Evolutionary conservation across 2,329 filamentous ascomycete genomes (phyloP).

Genomic region (Phyllosticta paracitricarpa): DNA sequence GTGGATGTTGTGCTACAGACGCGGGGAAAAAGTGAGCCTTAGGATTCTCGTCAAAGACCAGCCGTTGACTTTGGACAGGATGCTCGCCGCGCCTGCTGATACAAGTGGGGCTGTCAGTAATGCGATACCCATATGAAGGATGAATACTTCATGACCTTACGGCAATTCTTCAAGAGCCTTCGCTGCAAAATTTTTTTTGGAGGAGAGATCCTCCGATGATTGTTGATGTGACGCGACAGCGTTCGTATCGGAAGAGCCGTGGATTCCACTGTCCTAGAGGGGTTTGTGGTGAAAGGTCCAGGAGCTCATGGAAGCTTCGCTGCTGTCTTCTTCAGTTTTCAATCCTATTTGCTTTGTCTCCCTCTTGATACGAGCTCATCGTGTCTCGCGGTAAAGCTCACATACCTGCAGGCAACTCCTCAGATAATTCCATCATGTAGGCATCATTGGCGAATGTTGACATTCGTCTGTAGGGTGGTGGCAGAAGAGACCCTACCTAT

Average conservation of each 20-base stretch:
- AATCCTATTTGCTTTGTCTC: too few relatives aligned
- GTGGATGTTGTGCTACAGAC: constrained; percentile 47
- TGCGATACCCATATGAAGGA: constrained; percentile 36
- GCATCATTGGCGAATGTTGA: too few relatives aligned
- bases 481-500: too few relatives aligned
- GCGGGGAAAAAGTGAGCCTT: constrained; percentile 41
- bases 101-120: constrained; percentile 41
- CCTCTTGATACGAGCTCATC: too few relatives aligned
- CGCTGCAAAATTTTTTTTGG: not conserved
- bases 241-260: not conserved
- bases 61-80: constrained; percentile 24
- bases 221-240: not conserved
- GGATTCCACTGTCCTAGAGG: not conserved
- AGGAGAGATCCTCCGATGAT: not conserved
- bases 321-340: too few relatives aligned
- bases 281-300: too few relatives aligned
- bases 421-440: too few relatives aligned
- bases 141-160: not conserved
- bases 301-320: too few relatives aligned
- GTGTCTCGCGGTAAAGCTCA: too few relatives aligned
- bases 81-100: constrained; percentile 44
- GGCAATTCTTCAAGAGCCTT: not conserved
- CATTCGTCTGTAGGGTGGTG: too few relatives aligned
- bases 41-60: not conserved
- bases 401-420: too few relatives aligned